phyloP scores from a whole-genome alignment of 1,284 basidiomycete species.

The Apiotrichum laibachii region DNA sequence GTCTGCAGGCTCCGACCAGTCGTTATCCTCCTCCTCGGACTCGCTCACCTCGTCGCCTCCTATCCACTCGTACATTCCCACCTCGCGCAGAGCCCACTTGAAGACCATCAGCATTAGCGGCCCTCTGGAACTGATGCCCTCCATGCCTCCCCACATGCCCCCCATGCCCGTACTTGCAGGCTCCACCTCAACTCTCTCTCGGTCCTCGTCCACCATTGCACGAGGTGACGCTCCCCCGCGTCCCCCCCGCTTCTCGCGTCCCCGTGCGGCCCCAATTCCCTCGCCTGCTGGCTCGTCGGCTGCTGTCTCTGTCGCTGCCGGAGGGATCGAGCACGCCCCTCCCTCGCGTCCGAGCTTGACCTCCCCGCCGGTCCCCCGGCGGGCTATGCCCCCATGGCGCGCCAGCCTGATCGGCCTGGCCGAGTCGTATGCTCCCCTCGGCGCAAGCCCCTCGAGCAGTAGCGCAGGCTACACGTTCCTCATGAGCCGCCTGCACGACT shows the following conservation, averaged over 20 bases:
- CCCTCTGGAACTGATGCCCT: too few species aligned
- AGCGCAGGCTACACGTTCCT: neutral
- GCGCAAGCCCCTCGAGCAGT: neutral
- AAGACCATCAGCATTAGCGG: too few species aligned
- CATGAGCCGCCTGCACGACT: constrained; percentile 12
- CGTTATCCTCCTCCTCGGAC: too few species aligned
- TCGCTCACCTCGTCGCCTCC: too few species aligned
- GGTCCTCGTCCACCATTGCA: neutral
- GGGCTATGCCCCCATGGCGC: constrained; percentile 10
- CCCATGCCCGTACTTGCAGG: too few species aligned
- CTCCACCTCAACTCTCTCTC: too few species aligned
- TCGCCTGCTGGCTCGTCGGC: neutral
- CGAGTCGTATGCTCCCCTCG: constrained; percentile 1
- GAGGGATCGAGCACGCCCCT: neutral
- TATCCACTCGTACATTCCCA: too few species aligned
- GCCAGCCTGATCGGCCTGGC: constrained; percentile 11
- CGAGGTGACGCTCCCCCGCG: neutral
- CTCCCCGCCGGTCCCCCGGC: neutral
- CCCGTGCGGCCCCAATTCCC: neutral
- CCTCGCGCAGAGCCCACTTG: too few species aligned
- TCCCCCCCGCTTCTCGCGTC: neutral
- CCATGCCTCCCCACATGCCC: too few species aligned
- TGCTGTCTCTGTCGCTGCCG: neutral
- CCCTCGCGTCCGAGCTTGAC: neutral
- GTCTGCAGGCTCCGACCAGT: too few species aligned